Conservation (phyloP, 495 filamentous ascomycete species). For the Hypoxylon rickii region DNA sequence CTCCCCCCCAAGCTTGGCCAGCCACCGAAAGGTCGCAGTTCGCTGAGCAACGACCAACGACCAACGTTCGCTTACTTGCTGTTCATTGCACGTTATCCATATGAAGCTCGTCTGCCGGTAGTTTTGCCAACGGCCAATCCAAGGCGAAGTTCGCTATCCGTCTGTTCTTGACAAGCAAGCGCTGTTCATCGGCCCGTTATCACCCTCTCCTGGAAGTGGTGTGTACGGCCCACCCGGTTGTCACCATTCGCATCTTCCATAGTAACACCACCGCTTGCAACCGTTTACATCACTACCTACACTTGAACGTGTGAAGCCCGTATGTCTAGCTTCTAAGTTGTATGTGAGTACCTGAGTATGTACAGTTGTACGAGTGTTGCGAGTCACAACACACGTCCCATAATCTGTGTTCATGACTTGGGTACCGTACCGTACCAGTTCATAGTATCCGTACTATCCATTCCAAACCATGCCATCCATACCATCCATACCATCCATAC, state of each 20-base stretch:
- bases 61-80: too few species aligned
- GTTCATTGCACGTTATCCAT: slow-evolving; percentile 33
- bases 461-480: too few species aligned
- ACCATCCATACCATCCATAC: too few species aligned
- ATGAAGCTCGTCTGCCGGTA: slow-evolving; percentile 33
- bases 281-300: neutral
- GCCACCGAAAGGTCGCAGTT: slow-evolving; percentile 28
- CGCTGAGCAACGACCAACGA: slow-evolving; percentile 24
- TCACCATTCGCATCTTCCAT: slow-evolving; percentile 21
- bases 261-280: slow-evolving; percentile 20
- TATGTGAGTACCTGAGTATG: too few species aligned
- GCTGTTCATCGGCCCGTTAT: slow-evolving; percentile 34
- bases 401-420: too few species aligned
- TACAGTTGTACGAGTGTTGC: too few species aligned
- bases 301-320: too few species aligned
- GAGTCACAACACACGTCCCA: neutral
- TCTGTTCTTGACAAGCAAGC: slow-evolving; percentile 14
- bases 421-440: too few species aligned
- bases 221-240: slow-evolving; percentile 29
- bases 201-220: slow-evolving; percentile 3
- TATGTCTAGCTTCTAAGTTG: too few species aligned
- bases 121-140: slow-evolving; percentile 30
- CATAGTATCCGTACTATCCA: too few species aligned
- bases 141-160: slow-evolving; percentile 10
- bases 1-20: slow-evolving; percentile 22